phyloP scores from a whole-genome alignment of 768 basidiomycete species.

The Termitomyces sp. region DNA sequence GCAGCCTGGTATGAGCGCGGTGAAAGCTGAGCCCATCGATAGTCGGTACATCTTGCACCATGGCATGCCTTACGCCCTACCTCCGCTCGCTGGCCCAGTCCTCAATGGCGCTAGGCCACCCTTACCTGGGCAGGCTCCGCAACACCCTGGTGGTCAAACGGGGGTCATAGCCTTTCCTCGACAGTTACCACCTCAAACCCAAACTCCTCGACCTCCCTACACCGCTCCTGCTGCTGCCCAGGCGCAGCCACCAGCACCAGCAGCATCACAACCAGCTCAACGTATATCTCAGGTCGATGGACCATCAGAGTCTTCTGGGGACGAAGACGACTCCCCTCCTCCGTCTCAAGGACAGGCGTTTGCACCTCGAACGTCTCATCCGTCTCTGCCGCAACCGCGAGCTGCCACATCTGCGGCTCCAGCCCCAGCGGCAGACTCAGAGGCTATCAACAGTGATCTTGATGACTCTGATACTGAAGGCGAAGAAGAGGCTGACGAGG shows the following conservation, averaged over 20 bases:
- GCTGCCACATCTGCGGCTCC: conserved; percentile 27
- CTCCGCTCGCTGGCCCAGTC: conserved; percentile 64
- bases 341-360: conserved; percentile 56
- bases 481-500: conserved; percentile 81
- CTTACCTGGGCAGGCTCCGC: conserved; percentile 34
- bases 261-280: conserved; percentile 8
- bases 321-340: conserved; percentile 61
- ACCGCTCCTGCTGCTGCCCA: conserved; percentile 14
- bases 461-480: conserved; percentile 92
- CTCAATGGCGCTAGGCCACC: conserved; percentile 43
- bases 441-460: conserved; percentile 94
- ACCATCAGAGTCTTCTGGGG: conserved; percentile 65
- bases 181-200: conserved; percentile 26
- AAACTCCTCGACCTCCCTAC: conserved; percentile 22
- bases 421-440: conserved; percentile 48
- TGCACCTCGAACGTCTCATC: conserved; percentile 69
- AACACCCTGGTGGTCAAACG: conserved; percentile 57
- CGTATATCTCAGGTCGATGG: conserved; percentile 81
- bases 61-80: conserved; percentile 48
- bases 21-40: conserved; percentile 77
- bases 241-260: conserved; percentile 4
- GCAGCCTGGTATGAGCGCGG: conserved; percentile 38
- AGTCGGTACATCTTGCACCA: conserved; percentile 54
- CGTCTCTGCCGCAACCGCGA: conserved; percentile 68
- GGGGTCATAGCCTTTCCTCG: conserved; percentile 53